These are phyloP conservation scores for Hygrocybe coccinea DNA, from an alignment of 768 basidiomycete species.

Conservation along the genomic window DNA sequence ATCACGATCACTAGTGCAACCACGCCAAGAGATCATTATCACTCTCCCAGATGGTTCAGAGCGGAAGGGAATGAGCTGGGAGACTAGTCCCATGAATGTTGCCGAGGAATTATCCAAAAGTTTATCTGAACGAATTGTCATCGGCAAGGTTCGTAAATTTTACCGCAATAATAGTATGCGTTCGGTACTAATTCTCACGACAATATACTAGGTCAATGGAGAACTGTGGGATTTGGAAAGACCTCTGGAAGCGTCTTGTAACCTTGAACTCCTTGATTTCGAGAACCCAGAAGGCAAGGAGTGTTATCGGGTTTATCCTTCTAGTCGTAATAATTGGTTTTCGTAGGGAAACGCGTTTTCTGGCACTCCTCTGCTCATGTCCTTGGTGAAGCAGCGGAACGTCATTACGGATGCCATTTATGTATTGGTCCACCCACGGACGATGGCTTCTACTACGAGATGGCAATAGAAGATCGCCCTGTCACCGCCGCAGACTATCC, in stretches of 20 bases:
- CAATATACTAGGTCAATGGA: constrained; percentile 61
- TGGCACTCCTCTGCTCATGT: constrained; percentile 99
- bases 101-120: constrained; percentile 85
- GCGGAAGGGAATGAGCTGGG: constrained; percentile 84
- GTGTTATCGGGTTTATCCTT: background rate
- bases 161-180: no score
- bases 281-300: constrained; percentile 78
- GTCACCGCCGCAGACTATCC: constrained; percentile 83
- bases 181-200: background rate
- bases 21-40: constrained; percentile 76
- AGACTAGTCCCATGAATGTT: constrained; percentile 88
- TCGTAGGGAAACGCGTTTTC: constrained; percentile 88
- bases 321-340: background rate
- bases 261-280: constrained; percentile 85
- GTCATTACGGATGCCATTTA: constrained; percentile 94
- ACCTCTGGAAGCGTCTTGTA: constrained; percentile 81
- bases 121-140: constrained; percentile 83
- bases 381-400: constrained; percentile 92
- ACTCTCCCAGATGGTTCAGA: constrained; percentile 84
- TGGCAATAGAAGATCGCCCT: constrained; percentile 83
- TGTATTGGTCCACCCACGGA: constrained; percentile 96
- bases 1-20: constrained; percentile 49
- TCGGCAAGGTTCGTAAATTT: constrained; percentile 67
- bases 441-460: constrained; percentile 99
- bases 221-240: constrained; percentile 92